Conservation (phyloP, 345 rosid species). For the Garcia nutans region DNA sequence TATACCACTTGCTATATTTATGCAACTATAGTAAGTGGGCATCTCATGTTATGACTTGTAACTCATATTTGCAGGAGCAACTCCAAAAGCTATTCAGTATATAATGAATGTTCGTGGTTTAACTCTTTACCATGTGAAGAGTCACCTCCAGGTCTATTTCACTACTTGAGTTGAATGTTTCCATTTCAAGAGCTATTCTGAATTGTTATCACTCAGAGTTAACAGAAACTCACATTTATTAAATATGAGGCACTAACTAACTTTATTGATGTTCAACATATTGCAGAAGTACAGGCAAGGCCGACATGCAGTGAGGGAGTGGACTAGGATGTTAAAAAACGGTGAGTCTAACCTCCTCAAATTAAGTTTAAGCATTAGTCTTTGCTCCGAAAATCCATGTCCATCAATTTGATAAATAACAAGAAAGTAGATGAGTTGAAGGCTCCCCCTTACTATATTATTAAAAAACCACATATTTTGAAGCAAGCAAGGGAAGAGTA, state of each 20-base stretch:
- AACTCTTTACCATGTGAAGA: conserved; percentile 29
- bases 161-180: background rate
- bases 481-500: no score
- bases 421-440: background rate
- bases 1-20: background rate
- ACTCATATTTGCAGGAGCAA: conserved; percentile 32
- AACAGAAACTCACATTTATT: background rate
- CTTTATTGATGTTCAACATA: background rate
- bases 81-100: conserved; percentile 21
- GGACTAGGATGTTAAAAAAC: background rate
- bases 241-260: background rate
- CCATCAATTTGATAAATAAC: background rate
- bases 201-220: background rate
- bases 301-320: background rate
- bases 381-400: background rate
- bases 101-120: conserved; percentile 27
- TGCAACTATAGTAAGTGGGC: background rate
- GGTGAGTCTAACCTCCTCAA: conserved; percentile 11
- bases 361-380: background rate
- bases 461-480: background rate
- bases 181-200: background rate
- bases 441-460: background rate
- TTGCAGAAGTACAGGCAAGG: conserved; percentile 35
- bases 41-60: background rate
- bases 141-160: conserved; percentile 35